These are phyloP conservation scores for Penicillium sp. DNA, from an alignment of 2,329 filamentous ascomycete genomes.

Conservation along the genomic window DNA sequence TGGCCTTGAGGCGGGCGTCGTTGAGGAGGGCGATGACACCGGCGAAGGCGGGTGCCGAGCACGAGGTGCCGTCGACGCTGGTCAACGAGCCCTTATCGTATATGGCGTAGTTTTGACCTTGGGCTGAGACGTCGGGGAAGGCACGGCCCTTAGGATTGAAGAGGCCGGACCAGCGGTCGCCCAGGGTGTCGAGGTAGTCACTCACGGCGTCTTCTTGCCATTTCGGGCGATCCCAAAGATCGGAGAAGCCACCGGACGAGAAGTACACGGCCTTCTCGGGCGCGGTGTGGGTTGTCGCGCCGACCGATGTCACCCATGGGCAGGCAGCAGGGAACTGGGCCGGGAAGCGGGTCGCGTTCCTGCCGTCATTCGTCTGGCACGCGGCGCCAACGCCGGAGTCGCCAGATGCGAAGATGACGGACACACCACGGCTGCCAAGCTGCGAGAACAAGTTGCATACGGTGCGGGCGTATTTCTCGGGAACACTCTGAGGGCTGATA, in stretches of 20 bases:
- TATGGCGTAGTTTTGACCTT: slow-evolving; percentile 33
- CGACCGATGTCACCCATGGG: slow-evolving; percentile 42
- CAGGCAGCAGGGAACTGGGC: slow-evolving; percentile 42
- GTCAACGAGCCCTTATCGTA: slow-evolving; percentile 28
- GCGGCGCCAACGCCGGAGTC: slow-evolving; percentile 46
- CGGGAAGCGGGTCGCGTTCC: slow-evolving; percentile 38
- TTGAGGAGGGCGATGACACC: slow-evolving; percentile 61
- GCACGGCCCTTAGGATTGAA: slow-evolving; percentile 37
- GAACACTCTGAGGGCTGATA: slow-evolving; percentile 25
- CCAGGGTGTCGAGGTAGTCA: slow-evolving; percentile 30
- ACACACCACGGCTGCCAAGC: slow-evolving; percentile 50
- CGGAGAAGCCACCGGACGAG: slow-evolving; percentile 43
- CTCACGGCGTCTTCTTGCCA: slow-evolving; percentile 36
- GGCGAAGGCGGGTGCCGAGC: slow-evolving; percentile 57
- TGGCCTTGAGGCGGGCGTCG: slow-evolving; percentile 54
- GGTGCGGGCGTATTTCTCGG: slow-evolving; percentile 33
- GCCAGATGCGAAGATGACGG: slow-evolving; percentile 49
- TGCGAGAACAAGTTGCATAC: slow-evolving; percentile 48
- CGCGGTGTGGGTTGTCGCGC: slow-evolving; percentile 37
- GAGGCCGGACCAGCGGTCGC: slow-evolving; percentile 23
- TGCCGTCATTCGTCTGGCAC: slow-evolving; percentile 34
- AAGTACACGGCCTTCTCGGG: slow-evolving; percentile 41
- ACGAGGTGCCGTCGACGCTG: slow-evolving; percentile 41
- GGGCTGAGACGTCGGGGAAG: slow-evolving; percentile 42
- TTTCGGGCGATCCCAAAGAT: slow-evolving; percentile 34